Percentiles rank a stretch among this genome's conserved stretches.
These are phyloP conservation scores for Umbelopsis ramanniana DNA, from an alignment of 192 early-diverging fungal genomes.

Conservation along the genomic window DNA sequence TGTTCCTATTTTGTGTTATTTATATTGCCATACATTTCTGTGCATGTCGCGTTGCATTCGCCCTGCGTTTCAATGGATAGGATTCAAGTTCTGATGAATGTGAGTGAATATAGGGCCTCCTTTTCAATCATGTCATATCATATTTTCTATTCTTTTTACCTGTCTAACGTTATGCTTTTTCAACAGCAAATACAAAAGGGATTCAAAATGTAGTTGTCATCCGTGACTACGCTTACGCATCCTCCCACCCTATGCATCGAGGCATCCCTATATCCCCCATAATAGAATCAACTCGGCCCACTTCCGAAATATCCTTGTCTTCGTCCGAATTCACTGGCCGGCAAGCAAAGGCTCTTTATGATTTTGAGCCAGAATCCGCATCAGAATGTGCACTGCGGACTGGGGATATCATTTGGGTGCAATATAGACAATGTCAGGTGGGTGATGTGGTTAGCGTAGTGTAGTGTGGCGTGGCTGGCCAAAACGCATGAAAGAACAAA, in stretches of 20 bases:
- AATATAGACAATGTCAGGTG: slow-evolving; percentile 68
- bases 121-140: too few species aligned
- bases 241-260: slow-evolving; percentile 39
- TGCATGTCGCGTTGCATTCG: background rate
- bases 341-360: slow-evolving; percentile 68
- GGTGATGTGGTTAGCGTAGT: background rate
- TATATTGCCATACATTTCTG: background rate
- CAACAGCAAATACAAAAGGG: slow-evolving; percentile 10
- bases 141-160: background rate
- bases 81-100: slow-evolving; percentile 18
- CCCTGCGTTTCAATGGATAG: background rate
- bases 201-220: slow-evolving; percentile 30
- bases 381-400: slow-evolving; percentile 69
- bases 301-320: slow-evolving; percentile 30
- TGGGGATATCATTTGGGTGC: slow-evolving; percentile 67
- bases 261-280: slow-evolving; percentile 41
- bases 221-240: slow-evolving; percentile 54
- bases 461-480: too few species aligned
- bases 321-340: slow-evolving; percentile 47
- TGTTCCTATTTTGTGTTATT: too few species aligned
- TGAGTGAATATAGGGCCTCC: background rate
- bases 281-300: slow-evolving; percentile 18
- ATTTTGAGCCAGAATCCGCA: slow-evolving; percentile 74
- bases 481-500: background rate
- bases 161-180: background rate